phyloP scores from a whole-genome alignment of 2,329 filamentous ascomycete species.

The Diaporthe citrichinensis region DNA sequence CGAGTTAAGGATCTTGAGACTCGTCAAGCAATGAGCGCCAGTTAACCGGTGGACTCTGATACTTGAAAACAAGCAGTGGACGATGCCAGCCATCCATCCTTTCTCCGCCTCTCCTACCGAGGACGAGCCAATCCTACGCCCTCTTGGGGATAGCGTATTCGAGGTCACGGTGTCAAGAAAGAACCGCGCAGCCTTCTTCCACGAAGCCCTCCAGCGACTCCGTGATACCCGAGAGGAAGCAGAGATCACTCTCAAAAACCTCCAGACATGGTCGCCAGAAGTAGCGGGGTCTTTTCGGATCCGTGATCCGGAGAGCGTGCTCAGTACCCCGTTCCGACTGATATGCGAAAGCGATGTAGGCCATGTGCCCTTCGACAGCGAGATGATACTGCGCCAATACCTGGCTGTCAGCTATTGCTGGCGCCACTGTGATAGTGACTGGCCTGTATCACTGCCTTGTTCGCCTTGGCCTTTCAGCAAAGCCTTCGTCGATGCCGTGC shows the following conservation, averaged over 20 bases:
- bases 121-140: background rate
- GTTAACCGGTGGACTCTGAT: background rate
- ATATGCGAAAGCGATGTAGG: constrained; percentile 3
- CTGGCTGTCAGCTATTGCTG: constrained; percentile 5
- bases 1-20: background rate
- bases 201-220: constrained; percentile 2
- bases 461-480: constrained; percentile 7
- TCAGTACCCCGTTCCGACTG: constrained; percentile 2
- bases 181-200: constrained; percentile 4
- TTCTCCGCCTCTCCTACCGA: constrained; percentile 2
- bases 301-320: constrained; percentile 5
- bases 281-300: background rate
- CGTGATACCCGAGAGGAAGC: constrained; percentile 10
- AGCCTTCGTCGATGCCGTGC: constrained; percentile 5
- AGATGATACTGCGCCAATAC: constrained; percentile 11
- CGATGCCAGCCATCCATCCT: background rate
- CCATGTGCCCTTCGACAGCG: constrained; percentile 4
- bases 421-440: constrained; percentile 1
- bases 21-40: constrained; percentile 4
- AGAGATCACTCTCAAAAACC: constrained; percentile 5
- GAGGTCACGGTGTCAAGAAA: constrained; percentile 11
- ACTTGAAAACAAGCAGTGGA: background rate
- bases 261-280: background rate
- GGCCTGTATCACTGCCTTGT: background rate
- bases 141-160: background rate